Percentiles rank a stretch among this genome's conserved stretches.
These are phyloP conservation scores for Ormosia semicastrata DNA, from an alignment of 306 rosid species.

Conservation along the genomic window DNA sequence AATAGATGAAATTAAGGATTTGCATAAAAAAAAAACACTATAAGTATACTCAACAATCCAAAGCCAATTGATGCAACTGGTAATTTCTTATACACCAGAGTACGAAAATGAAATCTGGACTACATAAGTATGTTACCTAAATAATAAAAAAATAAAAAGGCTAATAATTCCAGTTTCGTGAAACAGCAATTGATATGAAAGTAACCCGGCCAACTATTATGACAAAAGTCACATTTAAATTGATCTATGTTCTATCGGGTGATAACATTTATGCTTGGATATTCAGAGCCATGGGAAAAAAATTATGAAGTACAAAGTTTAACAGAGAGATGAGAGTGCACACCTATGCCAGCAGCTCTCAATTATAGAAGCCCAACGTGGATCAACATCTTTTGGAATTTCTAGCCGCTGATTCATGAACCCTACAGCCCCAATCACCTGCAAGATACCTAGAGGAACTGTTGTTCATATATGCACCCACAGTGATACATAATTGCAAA, in stretches of 20 bases:
- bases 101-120: not conserved
- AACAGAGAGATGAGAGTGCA: slow-evolving; percentile 17
- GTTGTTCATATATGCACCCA: slow-evolving; percentile 46
- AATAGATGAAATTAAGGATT: not conserved
- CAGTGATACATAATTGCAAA: not conserved
- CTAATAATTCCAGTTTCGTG: slow-evolving; percentile 4
- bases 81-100: not conserved
- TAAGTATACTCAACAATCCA: not conserved
- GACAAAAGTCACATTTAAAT: slow-evolving; percentile 4
- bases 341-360: slow-evolving; percentile 97
- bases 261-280: slow-evolving; percentile 11
- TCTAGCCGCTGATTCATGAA: slow-evolving; percentile 94
- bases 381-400: slow-evolving; percentile 87
- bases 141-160: not conserved
- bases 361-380: slow-evolving; percentile 78
- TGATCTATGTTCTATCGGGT: slow-evolving; percentile 12
- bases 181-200: slow-evolving; percentile 10
- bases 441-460: slow-evolving; percentile 50
- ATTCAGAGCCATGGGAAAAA: not conserved
- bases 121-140: not conserved
- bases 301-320: not conserved
- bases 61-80: not conserved
- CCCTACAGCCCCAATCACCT: slow-evolving; percentile 99
- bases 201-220: slow-evolving; percentile 14
- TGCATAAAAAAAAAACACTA: not conserved